phyloP scores from a whole-genome alignment of 2,329 filamentous ascomycete species.

The Ophiostoma himal-ulmi region DNA sequence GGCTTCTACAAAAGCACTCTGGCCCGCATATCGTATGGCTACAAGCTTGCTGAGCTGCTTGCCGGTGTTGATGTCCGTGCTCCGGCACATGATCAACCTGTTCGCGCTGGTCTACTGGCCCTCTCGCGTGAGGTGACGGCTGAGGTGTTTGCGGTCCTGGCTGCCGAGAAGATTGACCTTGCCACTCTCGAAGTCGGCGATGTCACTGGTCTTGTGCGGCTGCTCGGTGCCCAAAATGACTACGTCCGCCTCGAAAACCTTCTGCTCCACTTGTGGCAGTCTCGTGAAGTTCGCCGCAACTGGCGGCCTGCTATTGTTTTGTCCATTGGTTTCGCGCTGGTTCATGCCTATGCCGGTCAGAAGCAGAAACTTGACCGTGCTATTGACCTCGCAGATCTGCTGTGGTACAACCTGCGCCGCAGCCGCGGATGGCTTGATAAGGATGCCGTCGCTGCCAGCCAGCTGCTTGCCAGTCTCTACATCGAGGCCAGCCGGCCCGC shows the following conservation, averaged over 20 bases:
- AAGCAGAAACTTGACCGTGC: slow-evolving; percentile 29
- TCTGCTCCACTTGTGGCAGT: slow-evolving; percentile 33
- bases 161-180: slow-evolving; percentile 40
- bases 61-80: slow-evolving; percentile 37
- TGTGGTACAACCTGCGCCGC: slow-evolving; percentile 35
- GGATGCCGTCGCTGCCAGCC: slow-evolving; percentile 30
- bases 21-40: slow-evolving; percentile 39
- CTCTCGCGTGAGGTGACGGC: slow-evolving; percentile 38
- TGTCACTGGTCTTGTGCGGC: slow-evolving; percentile 40
- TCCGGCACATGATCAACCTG: slow-evolving; percentile 33
- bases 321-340: slow-evolving; percentile 31
- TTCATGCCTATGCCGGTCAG: slow-evolving; percentile 32
- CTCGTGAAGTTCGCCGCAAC: slow-evolving; percentile 33
- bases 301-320: slow-evolving; percentile 32
- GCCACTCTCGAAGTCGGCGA: slow-evolving; percentile 40
- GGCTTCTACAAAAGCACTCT: slow-evolving; percentile 37
- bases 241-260: slow-evolving; percentile 41
- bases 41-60: slow-evolving; percentile 41
- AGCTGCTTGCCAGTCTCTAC: slow-evolving; percentile 32
- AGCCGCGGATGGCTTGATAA: slow-evolving; percentile 32
- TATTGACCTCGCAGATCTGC: slow-evolving; percentile 31
- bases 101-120: slow-evolving; percentile 34
- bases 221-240: slow-evolving; percentile 45
- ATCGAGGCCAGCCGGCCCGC: slow-evolving; percentile 28
- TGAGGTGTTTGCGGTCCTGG: slow-evolving; percentile 40